These are phyloP conservation scores for Fusarium nygamai DNA, from an alignment of 2,329 filamentous ascomycete species.

Conservation along the genomic window DNA sequence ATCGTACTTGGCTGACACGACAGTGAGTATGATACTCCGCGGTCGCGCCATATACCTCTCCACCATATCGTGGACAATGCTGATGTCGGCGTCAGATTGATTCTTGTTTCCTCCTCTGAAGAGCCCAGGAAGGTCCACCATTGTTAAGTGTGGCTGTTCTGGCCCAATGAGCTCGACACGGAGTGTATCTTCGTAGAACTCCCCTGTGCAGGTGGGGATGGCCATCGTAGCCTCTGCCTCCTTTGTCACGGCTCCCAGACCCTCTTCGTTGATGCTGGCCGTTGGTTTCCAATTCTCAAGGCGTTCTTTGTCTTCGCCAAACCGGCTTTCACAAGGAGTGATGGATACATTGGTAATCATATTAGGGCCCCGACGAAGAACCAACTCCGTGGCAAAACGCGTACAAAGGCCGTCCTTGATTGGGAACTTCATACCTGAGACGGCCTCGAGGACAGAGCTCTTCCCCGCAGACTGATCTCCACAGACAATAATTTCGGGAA, in stretches of 20 bases:
- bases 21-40: slow-evolving; percentile 69
- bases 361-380: slow-evolving; percentile 55
- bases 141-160: slow-evolving; percentile 62
- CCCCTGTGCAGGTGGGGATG: slow-evolving; percentile 47
- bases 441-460: slow-evolving; percentile 71
- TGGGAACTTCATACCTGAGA: slow-evolving; percentile 70
- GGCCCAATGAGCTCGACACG: slow-evolving; percentile 61
- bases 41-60: slow-evolving; percentile 65
- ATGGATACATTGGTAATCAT: slow-evolving; percentile 49
- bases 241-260: slow-evolving; percentile 48
- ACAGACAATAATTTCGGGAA: slow-evolving; percentile 63
- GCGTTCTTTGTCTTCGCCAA: neutral
- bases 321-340: slow-evolving; percentile 30
- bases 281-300: slow-evolving; percentile 27
- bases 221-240: slow-evolving; percentile 61
- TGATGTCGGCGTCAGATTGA: slow-evolving; percentile 57
- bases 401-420: slow-evolving; percentile 68
- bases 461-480: slow-evolving; percentile 72
- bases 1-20: slow-evolving; percentile 66
- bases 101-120: slow-evolving; percentile 51
- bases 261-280: slow-evolving; percentile 25
- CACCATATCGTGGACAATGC: slow-evolving; percentile 60
- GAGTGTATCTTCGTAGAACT: slow-evolving; percentile 59
- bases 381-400: slow-evolving; percentile 69
- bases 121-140: slow-evolving; percentile 69